Base-by-base conservation (phyloP, 2,329 filamentous ascomycete genomes). In the Fusarium veterinarium region DNA sequence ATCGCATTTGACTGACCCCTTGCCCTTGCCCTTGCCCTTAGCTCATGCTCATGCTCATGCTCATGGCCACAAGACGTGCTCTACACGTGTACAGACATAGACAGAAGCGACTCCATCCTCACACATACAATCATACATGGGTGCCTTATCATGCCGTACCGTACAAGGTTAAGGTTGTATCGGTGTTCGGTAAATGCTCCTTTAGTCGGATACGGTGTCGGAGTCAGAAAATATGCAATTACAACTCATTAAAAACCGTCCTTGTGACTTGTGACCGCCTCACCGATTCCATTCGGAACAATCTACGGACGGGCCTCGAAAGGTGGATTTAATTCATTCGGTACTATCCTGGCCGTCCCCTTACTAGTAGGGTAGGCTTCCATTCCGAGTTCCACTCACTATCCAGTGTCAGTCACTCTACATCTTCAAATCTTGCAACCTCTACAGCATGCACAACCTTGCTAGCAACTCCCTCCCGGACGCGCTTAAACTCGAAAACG, bases 391-490 rank as follows among this genome's bases (percentile, higher is more conserved):
- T 72, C 71, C 71, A 72, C 71, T 30, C 55, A 64, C 48, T 52
- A 55, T 56, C 66, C 37, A 58, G 28, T 37, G 44, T 53, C 60
- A 64, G 41, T 71, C 66, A 60, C 46, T 70, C 63, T 57, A 64
- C 71, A 74, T 73, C 67, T 71, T 60, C 62, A 68, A 72, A 71
- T 68, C 71, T 74, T 67, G 71, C 70, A 73, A 74, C 67, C 71
- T 73, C 58, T 64, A 71, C 71, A 74, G 52, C 59, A 71, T 74
- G 51, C 60, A 71, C 67, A 73, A 65, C 60, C 65, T 46, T 51
- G 65, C 64, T 60, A 35, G 48, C 31, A 35, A 51, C 31, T 40
- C 33, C 33, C 49, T 40, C 67, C 59, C 37, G 48, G 51, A 69
- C 38, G 64, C 62, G 55, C 70, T 60, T 60, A 49, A 35, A 56